Conservation (phyloP, 495 filamentous ascomycete genomes). For the Penicillium dipodomyicola region DNA sequence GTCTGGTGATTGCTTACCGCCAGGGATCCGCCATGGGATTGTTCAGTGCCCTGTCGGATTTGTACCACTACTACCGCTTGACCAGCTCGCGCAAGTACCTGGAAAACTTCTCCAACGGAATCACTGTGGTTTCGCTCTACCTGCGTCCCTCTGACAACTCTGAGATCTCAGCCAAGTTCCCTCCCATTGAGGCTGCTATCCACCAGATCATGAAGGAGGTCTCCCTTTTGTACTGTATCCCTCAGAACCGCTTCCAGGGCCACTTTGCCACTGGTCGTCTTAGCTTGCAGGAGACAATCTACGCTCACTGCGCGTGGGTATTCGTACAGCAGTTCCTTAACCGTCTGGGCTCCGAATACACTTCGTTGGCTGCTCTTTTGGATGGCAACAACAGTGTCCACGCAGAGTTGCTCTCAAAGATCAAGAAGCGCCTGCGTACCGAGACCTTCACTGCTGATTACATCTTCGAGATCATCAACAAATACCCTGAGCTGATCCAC, state of each 20-base stretch:
- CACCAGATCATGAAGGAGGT: constrained; percentile 99
- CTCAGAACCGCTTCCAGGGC: constrained; percentile 89
- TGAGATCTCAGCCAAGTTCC: constrained; percentile 54
- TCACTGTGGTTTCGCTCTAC: constrained; percentile 94
- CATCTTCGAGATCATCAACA: constrained; percentile 92
- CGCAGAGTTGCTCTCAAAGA: constrained; percentile 86
- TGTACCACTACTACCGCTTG: constrained; percentile 98
- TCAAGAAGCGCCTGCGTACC: constrained; percentile 90
- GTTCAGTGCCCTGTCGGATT: constrained; percentile 91
- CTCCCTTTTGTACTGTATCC: constrained; percentile 94
- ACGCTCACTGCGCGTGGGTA: constrained; percentile 95
- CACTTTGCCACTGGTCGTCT: constrained; percentile 86
- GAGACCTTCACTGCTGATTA: constrained; percentile 98
- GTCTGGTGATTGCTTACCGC: constrained; percentile 90
- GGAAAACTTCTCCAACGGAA: constrained; percentile 98
- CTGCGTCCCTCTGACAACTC: constrained; percentile 63
- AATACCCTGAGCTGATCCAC: constrained; percentile 84
- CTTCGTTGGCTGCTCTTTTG: constrained; percentile 75
- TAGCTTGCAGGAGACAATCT: constrained; percentile 94
- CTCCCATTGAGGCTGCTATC: constrained; percentile 87
- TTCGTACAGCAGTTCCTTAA: constrained; percentile 98
- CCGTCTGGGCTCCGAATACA: constrained; percentile 88
- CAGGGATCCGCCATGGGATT: constrained; percentile 88
- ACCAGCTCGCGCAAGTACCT: constrained; percentile 97
- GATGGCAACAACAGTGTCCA: constrained; percentile 79